Evolutionary conservation across 495 filamentous ascomycete species (phyloP).

Genomic region (Penicillium alfredii): DNA sequence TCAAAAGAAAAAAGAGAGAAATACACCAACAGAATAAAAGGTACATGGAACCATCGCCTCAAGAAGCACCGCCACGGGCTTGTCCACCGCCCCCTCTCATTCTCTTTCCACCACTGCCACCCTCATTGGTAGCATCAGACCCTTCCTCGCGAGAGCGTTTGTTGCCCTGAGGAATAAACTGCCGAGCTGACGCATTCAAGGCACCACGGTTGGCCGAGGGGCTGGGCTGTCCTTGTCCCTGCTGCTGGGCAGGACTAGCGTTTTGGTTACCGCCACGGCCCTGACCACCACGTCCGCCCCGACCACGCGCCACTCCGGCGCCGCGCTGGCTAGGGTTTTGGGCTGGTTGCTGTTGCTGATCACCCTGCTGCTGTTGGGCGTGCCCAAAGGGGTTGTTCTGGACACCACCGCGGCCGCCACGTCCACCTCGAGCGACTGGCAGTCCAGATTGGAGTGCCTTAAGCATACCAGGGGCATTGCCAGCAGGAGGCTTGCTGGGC

Average conservation of each 20-base stretch:
- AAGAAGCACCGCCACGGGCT: constrained; percentile 20
- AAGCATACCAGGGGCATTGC: constrained; percentile 31
- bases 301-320: constrained; percentile 40
- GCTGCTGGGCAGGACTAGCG: constrained; percentile 21
- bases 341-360: constrained; percentile 16
- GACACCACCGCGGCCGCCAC: constrained; percentile 28
- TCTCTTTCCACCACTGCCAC: constrained; percentile 44
- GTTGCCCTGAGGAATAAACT: constrained; percentile 59
- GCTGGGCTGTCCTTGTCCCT: constrained; percentile 28
- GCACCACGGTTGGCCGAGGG: constrained; percentile 32
- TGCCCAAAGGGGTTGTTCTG: constrained; percentile 29
- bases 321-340: constrained; percentile 30
- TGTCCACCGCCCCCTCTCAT: constrained; percentile 46
- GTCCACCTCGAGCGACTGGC: constrained; percentile 40
- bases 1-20: constrained; percentile 7
- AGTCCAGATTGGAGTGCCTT: constrained; percentile 45
- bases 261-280: constrained; percentile 45
- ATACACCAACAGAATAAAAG: constrained; percentile 7
- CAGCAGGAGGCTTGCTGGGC: constrained; percentile 35
- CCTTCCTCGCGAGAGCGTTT: constrained; percentile 62
- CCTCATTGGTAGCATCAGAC: constrained; percentile 37
- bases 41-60: constrained; percentile 9
- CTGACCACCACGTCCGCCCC: constrained; percentile 36
- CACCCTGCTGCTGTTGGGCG: constrained; percentile 21
- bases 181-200: constrained; percentile 49